Evolutionary conservation across 1,139 yeast genomes (phyloP), one percentile per base, ranked within the genome.

Genomic region (Candida gigantensis): DNA sequence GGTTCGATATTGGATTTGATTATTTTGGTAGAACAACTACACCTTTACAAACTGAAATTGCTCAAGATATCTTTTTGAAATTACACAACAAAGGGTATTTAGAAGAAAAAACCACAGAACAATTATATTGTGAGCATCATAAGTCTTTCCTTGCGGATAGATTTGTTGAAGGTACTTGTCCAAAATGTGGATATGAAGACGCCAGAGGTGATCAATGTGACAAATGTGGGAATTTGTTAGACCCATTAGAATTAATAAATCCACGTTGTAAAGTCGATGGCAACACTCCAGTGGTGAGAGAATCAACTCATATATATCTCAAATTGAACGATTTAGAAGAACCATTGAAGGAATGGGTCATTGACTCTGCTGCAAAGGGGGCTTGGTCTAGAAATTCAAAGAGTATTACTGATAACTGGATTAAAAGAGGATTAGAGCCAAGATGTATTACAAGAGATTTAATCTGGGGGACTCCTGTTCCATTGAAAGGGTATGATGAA

Each of bases 171-270:
- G 99, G 99, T 49, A 87, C 82, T 35, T 92, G 99, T 70, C 98
- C 98, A 43, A 84, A 84, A 62, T 92, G 99, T 71, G 77, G 72
- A 30, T 92, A 89, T 57, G 95, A 85, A 46, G 98, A 92, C 60
- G 99, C 99, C 25, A 81, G 98, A 62, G 99, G 99, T 51, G 99
- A 92, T 61, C 99, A 92, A 70, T 92, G 99, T 76, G 99, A 92
- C 62, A 84, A 84, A 54, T 92, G 99, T 72, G 99, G 98, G 45
- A 67, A 72, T 42, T 73, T 92, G 47, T 74, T 94, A 51, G 88
- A 90, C 58, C 96, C 98, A 34, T 84, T 89, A 57, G 97, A 92
- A 61, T 78, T 92, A 57, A 83, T 90, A 49, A 75, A 89, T 44
- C 98, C 99, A 39, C 84, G 96, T 53, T 92, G 98, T 78, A 92